Base-by-base conservation (phyloP, 1,139 yeast genomes). In the Pichia norvegensis region DNA sequence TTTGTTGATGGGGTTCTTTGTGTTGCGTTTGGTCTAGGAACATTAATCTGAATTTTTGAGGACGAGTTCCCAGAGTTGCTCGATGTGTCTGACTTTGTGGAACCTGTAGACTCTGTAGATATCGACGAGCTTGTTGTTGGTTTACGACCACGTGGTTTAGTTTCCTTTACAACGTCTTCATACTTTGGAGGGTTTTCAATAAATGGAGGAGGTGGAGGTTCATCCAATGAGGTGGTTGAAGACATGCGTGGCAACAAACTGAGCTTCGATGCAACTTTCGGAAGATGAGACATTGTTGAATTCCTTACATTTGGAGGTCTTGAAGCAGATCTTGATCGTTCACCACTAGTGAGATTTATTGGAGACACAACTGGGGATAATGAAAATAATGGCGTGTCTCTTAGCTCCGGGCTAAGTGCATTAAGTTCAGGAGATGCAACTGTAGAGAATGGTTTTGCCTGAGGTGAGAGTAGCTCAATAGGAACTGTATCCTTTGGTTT, bases 381-480 rank as follows among this genome's bases (percentile, higher is more conserved):
- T 21, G 45, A 39, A 29, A 52, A 29, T 4, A 44, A 22, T n/a
- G 48, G 41, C 5, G 44, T 44, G 1, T 52, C 48, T 33, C 58
- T 50, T 20, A 58, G 46, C 38, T 58, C 63, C 2, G 64, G 63
- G 21, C 52, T 55, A 9, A 59, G 43, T 2, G 63, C 59, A 44
- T 52, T 52, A 40, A 61, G 46, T 38, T 58, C 57, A 2, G 66
- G 66, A 1, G 64, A 57, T 6, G 55, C 53, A 16, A 55, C 47
- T 5, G 67, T 66, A 3, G 66, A 62, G 33, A 62, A 62, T 8
- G 67, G 67, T 46, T 57, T 60, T 7, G 67, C 67, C 38, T 64
- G 67, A 1, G 66, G 81, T 0, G 86, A 76, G 42, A 73, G 67
- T 40, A 81, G 62, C 40, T 69, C 74, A 16, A 65, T 57, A 11